Evolutionary conservation across 202 grass and related monocot species (phyloP).

Genomic region (Saccharum hybrid): DNA sequence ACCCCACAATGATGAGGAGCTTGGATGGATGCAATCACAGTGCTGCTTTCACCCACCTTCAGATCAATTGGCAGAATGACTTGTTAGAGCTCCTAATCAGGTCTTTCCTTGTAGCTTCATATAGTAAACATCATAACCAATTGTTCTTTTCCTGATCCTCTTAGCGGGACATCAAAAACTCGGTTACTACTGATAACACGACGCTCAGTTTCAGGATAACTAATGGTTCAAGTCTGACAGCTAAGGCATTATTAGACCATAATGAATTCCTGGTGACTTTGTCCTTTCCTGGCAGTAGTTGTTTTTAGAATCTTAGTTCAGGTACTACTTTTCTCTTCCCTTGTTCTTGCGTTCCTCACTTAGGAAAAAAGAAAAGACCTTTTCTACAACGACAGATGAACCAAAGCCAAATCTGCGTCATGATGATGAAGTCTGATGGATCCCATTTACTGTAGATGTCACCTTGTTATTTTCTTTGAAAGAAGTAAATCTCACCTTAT

Average conservation of each 20-base stretch:
- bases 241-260: constrained; percentile 18
- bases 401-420: constrained; percentile 19
- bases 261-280: constrained; percentile 23
- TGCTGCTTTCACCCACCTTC: constrained; percentile 21
- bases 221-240: constrained; percentile 45
- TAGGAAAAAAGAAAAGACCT: constrained; percentile 47
- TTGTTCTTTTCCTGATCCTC: not conserved
- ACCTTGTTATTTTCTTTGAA: no score
- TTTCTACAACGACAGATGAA: constrained; percentile 16
- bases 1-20: not conserved
- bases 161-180: not conserved
- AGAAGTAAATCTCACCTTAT: no score
- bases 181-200: not conserved
- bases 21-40: not conserved
- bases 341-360: constrained; percentile 12
- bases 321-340: constrained; percentile 18
- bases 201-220: constrained; percentile 15
- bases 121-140: not conserved
- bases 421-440: not conserved
- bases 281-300: constrained; percentile 32
- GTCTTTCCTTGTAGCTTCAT: not conserved
- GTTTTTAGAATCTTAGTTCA: constrained; percentile 41
- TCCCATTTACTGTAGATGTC: no score
- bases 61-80: constrained; percentile 29
- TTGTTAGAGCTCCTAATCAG: constrained; percentile 15